phyloP scores from a whole-genome alignment of 2,329 filamentous ascomycete species.

The Aureobasidium sp. region DNA sequence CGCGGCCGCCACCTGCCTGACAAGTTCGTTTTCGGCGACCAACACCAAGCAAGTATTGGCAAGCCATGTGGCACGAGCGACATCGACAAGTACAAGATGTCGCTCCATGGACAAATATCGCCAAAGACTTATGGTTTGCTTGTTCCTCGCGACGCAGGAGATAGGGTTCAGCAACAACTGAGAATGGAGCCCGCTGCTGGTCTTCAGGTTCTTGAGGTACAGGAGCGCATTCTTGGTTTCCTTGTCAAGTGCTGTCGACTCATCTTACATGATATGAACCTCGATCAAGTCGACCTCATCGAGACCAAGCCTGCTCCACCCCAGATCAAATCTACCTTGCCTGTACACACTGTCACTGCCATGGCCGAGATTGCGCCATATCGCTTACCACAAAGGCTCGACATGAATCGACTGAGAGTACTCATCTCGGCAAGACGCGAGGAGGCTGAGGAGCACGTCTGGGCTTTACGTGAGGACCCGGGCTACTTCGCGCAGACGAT shows the following conservation, averaged over 20 bases:
- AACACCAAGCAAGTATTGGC: slow-evolving; percentile 29
- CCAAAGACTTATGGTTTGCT: slow-evolving; percentile 21
- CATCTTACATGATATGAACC: slow-evolving; percentile 45
- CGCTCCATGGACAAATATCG: slow-evolving; percentile 20
- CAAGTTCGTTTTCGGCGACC: slow-evolving; percentile 35
- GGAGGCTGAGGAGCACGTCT: slow-evolving; percentile 46
- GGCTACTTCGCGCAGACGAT: slow-evolving; percentile 44
- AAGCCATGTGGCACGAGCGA: neutral
- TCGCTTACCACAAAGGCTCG: slow-evolving; percentile 37
- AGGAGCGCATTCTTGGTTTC: slow-evolving; percentile 41
- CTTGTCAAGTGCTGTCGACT: slow-evolving; percentile 39
- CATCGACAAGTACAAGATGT: slow-evolving; percentile 19
- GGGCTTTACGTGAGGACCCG: slow-evolving; percentile 50
- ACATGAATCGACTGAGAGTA: slow-evolving; percentile 37
- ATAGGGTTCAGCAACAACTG: neutral
- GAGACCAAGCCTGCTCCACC: slow-evolving; percentile 15
- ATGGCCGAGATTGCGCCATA: slow-evolving; percentile 45
- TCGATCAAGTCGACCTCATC: slow-evolving; percentile 13
- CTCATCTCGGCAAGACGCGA: slow-evolving; percentile 36
- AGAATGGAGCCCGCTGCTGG: slow-evolving; percentile 7
- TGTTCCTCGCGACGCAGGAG: slow-evolving; percentile 36
- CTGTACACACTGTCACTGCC: slow-evolving; percentile 13
- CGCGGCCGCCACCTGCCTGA: slow-evolving; percentile 40
- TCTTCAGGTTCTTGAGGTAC: slow-evolving; percentile 43
- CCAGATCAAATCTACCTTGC: neutral